Evolutionary conservation across 1,284 basidiomycete genomes (phyloP), one percentile per base, ranked within the genome.

Genomic region (Chalciporus sp.): DNA sequence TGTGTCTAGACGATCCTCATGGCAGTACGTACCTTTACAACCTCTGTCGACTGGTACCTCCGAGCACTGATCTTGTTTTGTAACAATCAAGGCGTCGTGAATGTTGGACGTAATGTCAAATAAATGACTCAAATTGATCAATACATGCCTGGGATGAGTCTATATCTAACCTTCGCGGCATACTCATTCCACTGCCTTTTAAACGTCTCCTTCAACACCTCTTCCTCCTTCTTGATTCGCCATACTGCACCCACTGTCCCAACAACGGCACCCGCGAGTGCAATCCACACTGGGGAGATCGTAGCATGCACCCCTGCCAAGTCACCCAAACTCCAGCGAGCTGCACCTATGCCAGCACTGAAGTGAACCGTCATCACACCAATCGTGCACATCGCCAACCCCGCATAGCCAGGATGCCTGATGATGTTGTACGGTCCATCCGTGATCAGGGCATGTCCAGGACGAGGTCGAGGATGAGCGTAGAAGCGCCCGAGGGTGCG

Each of bases 321-420:
- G 11, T 7, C 9, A 2, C 27, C 41, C 16, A 27, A 37, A 10
- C 29, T 19, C 59, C 55, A 44, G 7, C 3, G 20, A 35, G 19
- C 6, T 5, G 10, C 2, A n/a, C 37, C 17, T 9, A 19, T 3
- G 17, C 39, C 16, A 23, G n/a, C 41, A 17, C 28, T 51, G 14
- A 53, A 8, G 11, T 66, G 55, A 17, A 59, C 37, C 14, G 51
- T 2, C 10, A 51, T 43, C 0, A 62, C 42, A 14, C 64, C 64
- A 1, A 44, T n/a, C 17, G 51, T 52, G 12, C 52, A 59, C 27
- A 63, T 20, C 11, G 62, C 7, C 7, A 58, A 49, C n/a, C 65
- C 65, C 0, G 59, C 57, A 47, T 71, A 73, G 14, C 67, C 61
- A 0, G 72, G 72, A 48, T 73, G 72, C 12, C 68, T 65, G 2